Evolutionary conservation across 1,284 basidiomycete genomes (phyloP).

Genomic region (Leccinum fuscescens): DNA sequence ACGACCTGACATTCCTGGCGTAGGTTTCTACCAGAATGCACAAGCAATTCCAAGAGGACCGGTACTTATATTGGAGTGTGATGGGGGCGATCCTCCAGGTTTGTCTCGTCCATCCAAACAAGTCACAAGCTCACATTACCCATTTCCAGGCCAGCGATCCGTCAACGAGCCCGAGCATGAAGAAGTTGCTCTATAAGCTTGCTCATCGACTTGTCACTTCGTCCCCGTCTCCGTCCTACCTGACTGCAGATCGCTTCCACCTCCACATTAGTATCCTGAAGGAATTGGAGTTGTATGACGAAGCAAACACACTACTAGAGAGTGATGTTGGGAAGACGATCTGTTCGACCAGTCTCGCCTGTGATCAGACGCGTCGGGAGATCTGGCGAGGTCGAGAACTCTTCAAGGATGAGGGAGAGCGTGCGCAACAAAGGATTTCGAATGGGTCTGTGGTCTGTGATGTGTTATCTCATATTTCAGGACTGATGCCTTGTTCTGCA

Average conservation of each 20-base stretch:
- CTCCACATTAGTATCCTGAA: conserved; percentile 71
- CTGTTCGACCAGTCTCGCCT: conserved; percentile 68
- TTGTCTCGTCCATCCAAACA: conserved; percentile 5
- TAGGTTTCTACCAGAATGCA: conserved; percentile 75
- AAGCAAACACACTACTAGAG: conserved; percentile 68
- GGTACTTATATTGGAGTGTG: conserved; percentile 82
- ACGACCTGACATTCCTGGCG: conserved; percentile 4
- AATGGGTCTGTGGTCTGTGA: conserved; percentile 45
- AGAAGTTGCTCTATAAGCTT: conserved; percentile 65
- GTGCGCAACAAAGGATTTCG: conserved; percentile 52
- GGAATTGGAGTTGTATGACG: conserved; percentile 64
- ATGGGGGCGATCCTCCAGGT: conserved; percentile 81
- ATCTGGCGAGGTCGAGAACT: conserved; percentile 58
- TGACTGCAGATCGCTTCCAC: conserved; percentile 72
- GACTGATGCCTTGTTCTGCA: conserved; percentile 9
- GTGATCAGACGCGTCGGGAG: conserved; percentile 72
- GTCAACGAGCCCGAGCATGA: conserved; percentile 58
- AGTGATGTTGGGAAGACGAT: conserved; percentile 64
- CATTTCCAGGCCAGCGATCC: conserved; percentile 58
- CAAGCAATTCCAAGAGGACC: conserved; percentile 74
- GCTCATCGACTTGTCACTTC: conserved; percentile 66
- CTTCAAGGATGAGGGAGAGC: conserved; percentile 56
- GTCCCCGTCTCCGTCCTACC: conserved; percentile 57
- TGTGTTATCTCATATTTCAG: neutral
- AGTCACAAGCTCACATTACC: conserved; percentile 14